Percentiles rank a stretch among this genome's conserved stretches.
These are phyloP conservation scores for Rosa chinensis DNA, from an alignment of 306 rosid species.

Conservation along the genomic window DNA sequence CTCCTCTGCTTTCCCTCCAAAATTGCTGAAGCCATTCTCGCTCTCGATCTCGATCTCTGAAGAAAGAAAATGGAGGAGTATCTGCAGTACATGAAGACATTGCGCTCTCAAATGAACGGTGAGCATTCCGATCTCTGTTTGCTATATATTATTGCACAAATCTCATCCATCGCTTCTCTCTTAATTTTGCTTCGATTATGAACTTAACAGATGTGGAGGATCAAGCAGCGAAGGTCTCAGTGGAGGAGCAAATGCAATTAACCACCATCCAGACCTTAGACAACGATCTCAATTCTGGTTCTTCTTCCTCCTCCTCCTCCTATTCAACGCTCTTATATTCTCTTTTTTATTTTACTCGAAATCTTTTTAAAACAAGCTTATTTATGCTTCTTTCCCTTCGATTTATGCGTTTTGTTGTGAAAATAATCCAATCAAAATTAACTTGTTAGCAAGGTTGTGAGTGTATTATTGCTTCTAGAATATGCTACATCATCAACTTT, in stretches of 20 bases:
- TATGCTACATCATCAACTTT: background rate
- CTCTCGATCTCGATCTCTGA: slow-evolving; percentile 1
- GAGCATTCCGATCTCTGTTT: slow-evolving; percentile 16
- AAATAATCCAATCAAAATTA: background rate
- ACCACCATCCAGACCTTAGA: slow-evolving; percentile 59
- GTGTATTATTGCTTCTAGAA: too few relatives aligned
- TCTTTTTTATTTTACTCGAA: too few relatives aligned
- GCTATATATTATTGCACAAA: background rate
- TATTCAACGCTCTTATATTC: too few relatives aligned
- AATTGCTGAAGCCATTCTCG: background rate
- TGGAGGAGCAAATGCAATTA: slow-evolving; percentile 71
- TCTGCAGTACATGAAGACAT: slow-evolving; percentile 71
- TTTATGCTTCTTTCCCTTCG: background rate
- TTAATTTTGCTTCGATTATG: background rate
- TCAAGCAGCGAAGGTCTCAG: slow-evolving; percentile 74
- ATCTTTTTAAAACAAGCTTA: too few relatives aligned
- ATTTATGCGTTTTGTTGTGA: too few relatives aligned
- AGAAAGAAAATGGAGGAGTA: slow-evolving; percentile 67
- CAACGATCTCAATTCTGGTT: slow-evolving; percentile 65
- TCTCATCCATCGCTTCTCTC: background rate
- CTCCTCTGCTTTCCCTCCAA: slow-evolving; percentile 2
- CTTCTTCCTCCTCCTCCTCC: background rate
- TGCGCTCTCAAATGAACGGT: slow-evolving; percentile 93
- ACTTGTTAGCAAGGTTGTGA: too few relatives aligned
- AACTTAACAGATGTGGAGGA: slow-evolving; percentile 72